phyloP scores from a whole-genome alignment of 2,329 filamentous ascomycete genomes.

The Chrysosporium queenslandicum region DNA sequence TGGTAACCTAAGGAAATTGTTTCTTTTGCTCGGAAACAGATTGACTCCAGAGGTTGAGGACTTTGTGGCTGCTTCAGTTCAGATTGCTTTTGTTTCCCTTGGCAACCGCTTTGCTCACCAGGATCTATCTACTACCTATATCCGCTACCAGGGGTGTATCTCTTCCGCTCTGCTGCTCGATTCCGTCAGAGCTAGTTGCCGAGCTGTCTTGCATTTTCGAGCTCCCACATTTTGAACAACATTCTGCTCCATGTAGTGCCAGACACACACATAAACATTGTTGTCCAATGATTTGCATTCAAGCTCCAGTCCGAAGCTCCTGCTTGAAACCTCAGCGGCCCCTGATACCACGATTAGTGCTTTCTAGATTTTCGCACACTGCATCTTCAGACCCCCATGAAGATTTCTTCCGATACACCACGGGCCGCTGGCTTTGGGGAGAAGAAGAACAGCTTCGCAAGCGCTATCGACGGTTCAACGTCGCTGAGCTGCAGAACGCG shows the following conservation, averaged over 20 bases:
- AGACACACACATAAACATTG: neutral
- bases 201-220: no score
- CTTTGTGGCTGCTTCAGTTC: neutral
- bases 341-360: neutral
- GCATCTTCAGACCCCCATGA: neutral
- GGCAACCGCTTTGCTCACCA: neutral
- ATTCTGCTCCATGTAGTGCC: neutral
- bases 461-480: conserved; percentile 26
- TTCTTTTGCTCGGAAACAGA: no score
- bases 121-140: no score
- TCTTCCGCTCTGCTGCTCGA: no score
- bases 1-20: no score
- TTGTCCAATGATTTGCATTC: neutral
- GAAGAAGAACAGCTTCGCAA: conserved; percentile 25
- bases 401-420: conserved; percentile 23
- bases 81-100: neutral
- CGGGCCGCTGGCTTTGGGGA: conserved; percentile 26
- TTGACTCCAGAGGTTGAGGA: no score
- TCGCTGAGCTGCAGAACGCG: conserved; percentile 25
- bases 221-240: no score
- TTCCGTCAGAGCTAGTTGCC: no score
- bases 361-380: neutral
- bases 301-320: neutral
- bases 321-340: neutral
- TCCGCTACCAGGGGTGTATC: no score